phyloP scores from a whole-genome alignment of 2,329 filamentous ascomycete genomes.

The Neonectria neomacrospora region DNA sequence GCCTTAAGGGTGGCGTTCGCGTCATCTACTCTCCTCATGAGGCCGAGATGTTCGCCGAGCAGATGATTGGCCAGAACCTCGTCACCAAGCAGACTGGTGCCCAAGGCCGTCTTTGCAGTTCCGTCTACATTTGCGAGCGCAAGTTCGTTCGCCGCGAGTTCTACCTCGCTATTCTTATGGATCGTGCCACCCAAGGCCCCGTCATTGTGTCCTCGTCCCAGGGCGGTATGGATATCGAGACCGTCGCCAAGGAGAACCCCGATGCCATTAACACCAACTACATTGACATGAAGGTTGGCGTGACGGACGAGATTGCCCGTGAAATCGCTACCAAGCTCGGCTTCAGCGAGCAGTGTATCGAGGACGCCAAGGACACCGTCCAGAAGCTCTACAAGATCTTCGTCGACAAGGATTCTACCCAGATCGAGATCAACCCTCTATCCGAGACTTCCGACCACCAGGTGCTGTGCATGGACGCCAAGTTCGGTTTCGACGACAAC shows the following conservation, averaged over 20 bases:
- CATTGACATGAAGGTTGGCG: constrained; percentile 92
- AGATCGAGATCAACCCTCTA: constrained; percentile 99
- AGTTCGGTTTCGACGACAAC: constrained; percentile 99
- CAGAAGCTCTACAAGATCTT: constrained; percentile 99
- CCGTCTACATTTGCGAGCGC: constrained; percentile 99
- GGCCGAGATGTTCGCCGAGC: constrained; percentile 96
- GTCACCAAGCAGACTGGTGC: constrained; percentile 99
- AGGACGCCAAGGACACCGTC: constrained; percentile 94
- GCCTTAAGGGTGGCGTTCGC: constrained; percentile 97
- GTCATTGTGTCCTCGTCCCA: constrained; percentile 98
- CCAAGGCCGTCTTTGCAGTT: constrained; percentile 90
- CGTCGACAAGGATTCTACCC: constrained; percentile 96
- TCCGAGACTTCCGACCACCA: constrained; percentile 98
- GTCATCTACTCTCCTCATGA: constrained; percentile 98
- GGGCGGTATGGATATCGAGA: constrained; percentile 99
- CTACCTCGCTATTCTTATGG: constrained; percentile 99
- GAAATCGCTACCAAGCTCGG: constrained; percentile 92
- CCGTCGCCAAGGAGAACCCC: constrained; percentile 96
- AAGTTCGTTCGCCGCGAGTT: constrained; percentile 99
- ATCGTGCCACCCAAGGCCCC: constrained; percentile 88
- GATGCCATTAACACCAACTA: constrained; percentile 94
- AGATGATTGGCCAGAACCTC: constrained; percentile 99
- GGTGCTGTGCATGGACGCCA: constrained; percentile 99
- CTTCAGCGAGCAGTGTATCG: constrained; percentile 97
- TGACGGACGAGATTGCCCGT: constrained; percentile 93